These are phyloP conservation scores for Suaeda aralocaspica DNA, from an alignment of 148 eudicot genomes.

Conservation along the genomic window DNA sequence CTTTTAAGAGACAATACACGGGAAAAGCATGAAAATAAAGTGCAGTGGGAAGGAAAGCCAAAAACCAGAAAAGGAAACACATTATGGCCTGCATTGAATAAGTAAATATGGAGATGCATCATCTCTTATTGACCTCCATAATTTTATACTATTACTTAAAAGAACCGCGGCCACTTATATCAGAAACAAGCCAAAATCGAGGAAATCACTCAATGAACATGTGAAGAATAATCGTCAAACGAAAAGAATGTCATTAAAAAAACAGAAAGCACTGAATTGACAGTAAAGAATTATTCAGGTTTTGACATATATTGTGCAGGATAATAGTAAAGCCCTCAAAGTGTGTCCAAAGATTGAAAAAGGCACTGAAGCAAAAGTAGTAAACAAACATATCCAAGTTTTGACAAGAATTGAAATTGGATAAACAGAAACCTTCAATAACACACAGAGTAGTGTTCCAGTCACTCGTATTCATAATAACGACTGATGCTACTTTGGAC, in stretches of 20 bases:
- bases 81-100: slow-evolving; percentile 9
- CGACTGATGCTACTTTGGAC: background rate
- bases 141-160: background rate
- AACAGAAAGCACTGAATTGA: slow-evolving; percentile 4
- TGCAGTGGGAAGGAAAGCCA: slow-evolving; percentile 4
- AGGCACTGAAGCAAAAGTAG: slow-evolving; percentile 2
- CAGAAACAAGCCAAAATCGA: slow-evolving; percentile 1
- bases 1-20: slow-evolving; percentile 8
- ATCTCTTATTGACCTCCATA: background rate
- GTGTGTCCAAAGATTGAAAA: background rate
- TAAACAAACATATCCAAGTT: background rate
- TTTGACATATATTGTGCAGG: background rate
- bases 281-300: background rate
- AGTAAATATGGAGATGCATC: background rate
- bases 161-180: background rate
- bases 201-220: slow-evolving; percentile 1
- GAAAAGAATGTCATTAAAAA: background rate
- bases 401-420: background rate
- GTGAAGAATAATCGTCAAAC: background rate
- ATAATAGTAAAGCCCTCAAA: slow-evolving; percentile 4
- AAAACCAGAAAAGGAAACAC: slow-evolving; percentile 8
- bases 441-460: too few species aligned
- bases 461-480: background rate
- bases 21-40: slow-evolving; percentile 6
- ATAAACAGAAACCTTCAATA: background rate